Conservation (phyloP, 2,329 filamentous ascomycete species). For the Ampelomyces quisqualis region DNA sequence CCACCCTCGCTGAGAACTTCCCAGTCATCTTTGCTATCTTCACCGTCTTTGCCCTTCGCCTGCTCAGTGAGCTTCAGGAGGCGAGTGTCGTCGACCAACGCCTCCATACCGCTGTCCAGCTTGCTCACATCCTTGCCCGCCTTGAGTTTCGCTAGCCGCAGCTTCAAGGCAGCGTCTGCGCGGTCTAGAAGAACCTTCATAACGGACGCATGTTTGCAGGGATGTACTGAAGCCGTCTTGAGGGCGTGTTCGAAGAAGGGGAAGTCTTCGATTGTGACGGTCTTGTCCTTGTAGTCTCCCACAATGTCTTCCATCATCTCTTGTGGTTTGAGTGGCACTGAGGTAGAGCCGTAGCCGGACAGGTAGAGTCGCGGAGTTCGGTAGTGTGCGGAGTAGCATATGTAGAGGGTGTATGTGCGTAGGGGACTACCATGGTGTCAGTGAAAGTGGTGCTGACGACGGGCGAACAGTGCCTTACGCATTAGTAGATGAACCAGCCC, state of each 20-base stretch:
- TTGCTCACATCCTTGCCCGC: slow-evolving; percentile 58
- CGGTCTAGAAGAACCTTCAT: slow-evolving; percentile 98
- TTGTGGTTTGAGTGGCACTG: slow-evolving; percentile 77
- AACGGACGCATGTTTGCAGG: slow-evolving; percentile 94
- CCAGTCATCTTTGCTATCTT: slow-evolving; percentile 57
- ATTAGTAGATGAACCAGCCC: slow-evolving; percentile 51
- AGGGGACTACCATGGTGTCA: slow-evolving; percentile 60
- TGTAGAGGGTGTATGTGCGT: slow-evolving; percentile 97
- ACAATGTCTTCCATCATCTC: slow-evolving; percentile 97
- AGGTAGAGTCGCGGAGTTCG: slow-evolving; percentile 93
- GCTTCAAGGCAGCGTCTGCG: slow-evolving; percentile 87
- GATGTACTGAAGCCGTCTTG: slow-evolving; percentile 96
- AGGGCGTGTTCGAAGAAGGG: slow-evolving; percentile 87
- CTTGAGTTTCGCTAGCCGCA: slow-evolving; percentile 79
- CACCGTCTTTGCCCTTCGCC: slow-evolving; percentile 47
- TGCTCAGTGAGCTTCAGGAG: slow-evolving; percentile 60
- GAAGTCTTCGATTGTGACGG: slow-evolving; percentile 96
- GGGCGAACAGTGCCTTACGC: too few species aligned
- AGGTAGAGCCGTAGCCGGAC: slow-evolving; percentile 78
- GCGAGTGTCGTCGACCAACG: slow-evolving; percentile 77
- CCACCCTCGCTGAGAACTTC: slow-evolving; percentile 59
- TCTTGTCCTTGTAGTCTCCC: slow-evolving; percentile 97
- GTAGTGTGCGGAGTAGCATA: slow-evolving; percentile 96
- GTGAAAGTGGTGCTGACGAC: too few species aligned
- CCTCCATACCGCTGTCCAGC: slow-evolving; percentile 69